Base-by-base conservation (phyloP, 2,329 filamentous ascomycete genomes). In the Claviceps quebecensis region DNA sequence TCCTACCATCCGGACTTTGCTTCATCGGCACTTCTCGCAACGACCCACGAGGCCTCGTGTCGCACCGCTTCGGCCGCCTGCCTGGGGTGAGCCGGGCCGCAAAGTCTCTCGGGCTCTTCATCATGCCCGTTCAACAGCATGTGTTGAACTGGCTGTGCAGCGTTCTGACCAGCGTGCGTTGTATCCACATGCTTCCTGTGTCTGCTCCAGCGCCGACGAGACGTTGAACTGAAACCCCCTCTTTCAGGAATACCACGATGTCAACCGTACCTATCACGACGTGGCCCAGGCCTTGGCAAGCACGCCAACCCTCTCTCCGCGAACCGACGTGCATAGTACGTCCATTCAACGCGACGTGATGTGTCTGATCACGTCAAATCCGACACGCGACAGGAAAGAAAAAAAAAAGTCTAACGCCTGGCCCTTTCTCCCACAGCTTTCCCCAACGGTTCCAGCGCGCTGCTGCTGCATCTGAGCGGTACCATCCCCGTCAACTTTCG, bases 81-180 rank as follows among this genome's bases (percentile, higher is more conserved):
- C 16, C 36, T 34, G 47, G 37, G 47, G 38, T 34, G 38, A 29
- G 46, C 46, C 46, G 46, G 14, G 17, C 22, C 16, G 34, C 37
- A 38, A 29, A 26, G 16, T 19, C 36, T 17, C n/a, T 17, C 9
- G 16, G 47, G 45, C 13, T 11, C 45, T n/a, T 34, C 62, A 72
- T 63, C 54, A 81, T 81, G 75, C 80, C 83, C 60, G 86, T 95
- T 64, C 85, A 87, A 61, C 89, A 95, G 68, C 86, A 89, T 70
- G 84, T 94, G 55, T 76, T 97, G 62, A 90, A 89, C 70, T 97
- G 91, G 91, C 81, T 97, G 5, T 95, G 95, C 70, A 93, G 87
- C 69, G 84, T 95, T 52, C 71, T 97, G 53, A 87, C 84, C 43
- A 87, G 82, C 61, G 86, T 88, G 70, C 47, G 73, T 59, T 26